phyloP scores from a whole-genome alignment of 257 asterid genomes.

The Fraxinus quadrangulata region DNA sequence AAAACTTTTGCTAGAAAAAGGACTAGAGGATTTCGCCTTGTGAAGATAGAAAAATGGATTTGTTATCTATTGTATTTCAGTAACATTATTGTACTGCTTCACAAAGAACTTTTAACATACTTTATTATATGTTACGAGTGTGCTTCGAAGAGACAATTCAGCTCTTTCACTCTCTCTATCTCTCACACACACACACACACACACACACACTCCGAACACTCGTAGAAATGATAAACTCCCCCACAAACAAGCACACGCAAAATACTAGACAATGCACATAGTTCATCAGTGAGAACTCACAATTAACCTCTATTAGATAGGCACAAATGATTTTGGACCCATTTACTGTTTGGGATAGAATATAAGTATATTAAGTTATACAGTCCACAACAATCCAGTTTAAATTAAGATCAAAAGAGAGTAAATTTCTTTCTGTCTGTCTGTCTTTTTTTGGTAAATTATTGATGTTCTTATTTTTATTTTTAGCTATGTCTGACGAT shows the following conservation, averaged over 20 bases:
- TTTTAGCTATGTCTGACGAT: constrained; percentile 21
- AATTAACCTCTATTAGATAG: not conserved
- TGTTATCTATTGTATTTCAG: not conserved
- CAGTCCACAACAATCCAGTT: not conserved
- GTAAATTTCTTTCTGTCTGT: not conserved
- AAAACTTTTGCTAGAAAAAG: not conserved
- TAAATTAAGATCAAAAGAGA: not conserved
- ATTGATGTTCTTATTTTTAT: constrained; percentile 1
- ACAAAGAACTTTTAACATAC: not conserved
- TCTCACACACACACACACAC: not conserved
- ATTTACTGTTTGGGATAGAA: not conserved
- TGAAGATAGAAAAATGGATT: constrained; percentile 16
- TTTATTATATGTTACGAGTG: constrained; percentile 1
- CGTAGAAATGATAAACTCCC: not conserved
- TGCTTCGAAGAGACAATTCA: constrained; percentile 6
- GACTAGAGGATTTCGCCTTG: not conserved
- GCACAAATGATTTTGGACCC: not conserved
- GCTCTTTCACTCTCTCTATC: not conserved
- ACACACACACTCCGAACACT: not conserved
- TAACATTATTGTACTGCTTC: constrained; percentile 17
- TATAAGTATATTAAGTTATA: not conserved
- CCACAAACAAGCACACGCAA: not conserved
- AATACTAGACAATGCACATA: not conserved
- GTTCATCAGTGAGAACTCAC: not conserved
- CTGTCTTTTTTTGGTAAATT: not conserved